A percentile compares a stretch with the other conserved stretches of the same genome.
Conservation (phyloP, 441 rosid species). For the Arabidopsis hybrid region DNA sequence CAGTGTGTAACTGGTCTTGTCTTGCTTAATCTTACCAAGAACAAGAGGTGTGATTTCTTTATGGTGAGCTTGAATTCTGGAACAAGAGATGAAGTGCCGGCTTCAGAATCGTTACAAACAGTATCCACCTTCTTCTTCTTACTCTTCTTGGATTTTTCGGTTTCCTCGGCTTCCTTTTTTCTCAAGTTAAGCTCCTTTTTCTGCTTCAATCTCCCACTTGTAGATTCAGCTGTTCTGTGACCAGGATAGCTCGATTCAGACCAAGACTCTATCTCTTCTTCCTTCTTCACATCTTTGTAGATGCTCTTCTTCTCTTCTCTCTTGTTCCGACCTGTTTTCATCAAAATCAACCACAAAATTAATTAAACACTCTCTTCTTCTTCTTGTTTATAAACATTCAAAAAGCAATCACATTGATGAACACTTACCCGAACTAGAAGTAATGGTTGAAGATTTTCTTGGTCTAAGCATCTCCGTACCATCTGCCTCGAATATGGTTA, state of each 20-base stretch:
- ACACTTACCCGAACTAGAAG: conserved; percentile 26
- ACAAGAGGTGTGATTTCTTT: conserved; percentile 33
- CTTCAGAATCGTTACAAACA: not conserved
- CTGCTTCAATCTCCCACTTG: conserved; percentile 11
- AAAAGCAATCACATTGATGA: conserved; percentile 8
- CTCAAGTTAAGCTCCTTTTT: conserved; percentile 19
- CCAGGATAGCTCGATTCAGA: conserved; percentile 9
- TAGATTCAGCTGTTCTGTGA: not conserved
- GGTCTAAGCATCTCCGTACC: conserved; percentile 37
- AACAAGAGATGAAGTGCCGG: not conserved
- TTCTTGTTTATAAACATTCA: not conserved
- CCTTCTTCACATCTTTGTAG: conserved; percentile 22
- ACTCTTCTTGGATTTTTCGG: conserved; percentile 3
- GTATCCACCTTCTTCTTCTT: conserved; percentile 18
- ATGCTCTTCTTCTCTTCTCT: conserved; percentile 3
- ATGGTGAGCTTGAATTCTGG: conserved; percentile 31
- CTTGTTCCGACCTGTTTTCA: conserved; percentile 17
- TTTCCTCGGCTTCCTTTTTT: conserved; percentile 12
- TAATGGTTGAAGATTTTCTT: not conserved
- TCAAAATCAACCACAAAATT: not conserved
- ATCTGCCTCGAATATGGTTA: conserved; percentile 29
- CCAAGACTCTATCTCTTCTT: conserved; percentile 14
- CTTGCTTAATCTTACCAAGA: conserved; percentile 34
- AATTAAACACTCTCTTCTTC: not conserved
- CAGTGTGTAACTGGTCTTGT: conserved; percentile 6